Conservation (phyloP, 306 rosid species). For the Quercus rubra region DNA sequence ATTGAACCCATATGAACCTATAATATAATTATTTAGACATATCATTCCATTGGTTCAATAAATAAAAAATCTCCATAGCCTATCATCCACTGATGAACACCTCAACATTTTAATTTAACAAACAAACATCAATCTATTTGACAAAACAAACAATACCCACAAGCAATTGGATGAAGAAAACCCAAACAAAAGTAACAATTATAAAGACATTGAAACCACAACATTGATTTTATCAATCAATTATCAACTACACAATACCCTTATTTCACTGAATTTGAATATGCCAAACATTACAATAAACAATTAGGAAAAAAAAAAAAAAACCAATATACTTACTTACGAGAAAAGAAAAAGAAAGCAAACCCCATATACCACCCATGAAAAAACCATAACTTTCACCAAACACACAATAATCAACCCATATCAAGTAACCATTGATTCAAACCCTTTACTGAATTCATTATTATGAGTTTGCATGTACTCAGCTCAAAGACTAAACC, state of each 20-base stretch:
- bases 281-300: background rate
- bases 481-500: background rate
- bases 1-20: background rate
- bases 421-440: background rate
- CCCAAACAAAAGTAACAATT: background rate
- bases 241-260: background rate
- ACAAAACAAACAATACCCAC: background rate
- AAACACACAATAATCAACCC: conserved; percentile 9
- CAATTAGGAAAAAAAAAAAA: background rate
- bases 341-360: no score
- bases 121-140: background rate
- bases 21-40: background rate
- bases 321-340: background rate
- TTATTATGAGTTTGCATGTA: background rate
- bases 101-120: background rate
- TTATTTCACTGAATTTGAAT: background rate
- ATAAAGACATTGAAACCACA: background rate
- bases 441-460: background rate
- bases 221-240: background rate
- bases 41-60: background rate
- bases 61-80: background rate
- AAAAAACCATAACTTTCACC: background rate
- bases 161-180: background rate
- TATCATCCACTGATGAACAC: background rate
- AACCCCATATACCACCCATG: background rate